Evolutionary conservation across 1,284 basidiomycete species (phyloP), one percentile per base, ranked within the genome.

Genomic region (Grifola frondosa): DNA sequence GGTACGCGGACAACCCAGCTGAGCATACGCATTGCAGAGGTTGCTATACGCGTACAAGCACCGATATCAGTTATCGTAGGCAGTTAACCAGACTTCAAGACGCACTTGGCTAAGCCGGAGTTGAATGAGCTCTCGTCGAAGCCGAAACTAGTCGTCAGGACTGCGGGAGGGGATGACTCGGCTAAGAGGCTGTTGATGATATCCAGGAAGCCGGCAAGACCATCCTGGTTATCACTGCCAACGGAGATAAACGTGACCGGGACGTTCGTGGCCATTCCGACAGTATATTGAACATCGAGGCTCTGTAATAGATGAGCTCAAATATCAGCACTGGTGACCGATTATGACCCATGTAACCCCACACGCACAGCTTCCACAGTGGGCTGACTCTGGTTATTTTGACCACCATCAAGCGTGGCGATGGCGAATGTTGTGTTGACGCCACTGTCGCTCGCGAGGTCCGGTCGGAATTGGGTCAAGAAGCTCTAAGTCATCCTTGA

Each of bases 261-360:
- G 12, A 57, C 52, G 69, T 68, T 73, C 69, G 66, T 77, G 77
- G 64, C 76, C 77, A 84, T 64, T 13, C 74, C 80, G 13, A 71
- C 74, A 5, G 79, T 75, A 45, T 82, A 82, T 64, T 85, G 78
- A 26, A 80, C 77, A 52, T 84, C 80, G n/a, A 84, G 64, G 54
- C 80, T 78, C 33, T 33, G 39, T 34, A 20, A 15, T 12, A 20
- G 3, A 15, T n/a, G 1, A 12, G 5, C 20, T 6, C 10, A 28
- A 4, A 25, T 5, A 35, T 11, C 4, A 9, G 5, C n/a, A 11
- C 17, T 33, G 13, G 2, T 15, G 10, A 25, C 2, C 10, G 6
- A 11, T 21, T 29, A 21, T n/a, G 6, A 13, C 17, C 33, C 26
- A 32, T 3, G 17, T 22, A 16, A 20, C 7, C 12, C 11, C 1